A percentile compares a stretch with the other conserved stretches of the same genome.
phyloP scores from a whole-genome alignment of 83 land plant genomes.

The Diphasiastrum complanatum region DNA sequence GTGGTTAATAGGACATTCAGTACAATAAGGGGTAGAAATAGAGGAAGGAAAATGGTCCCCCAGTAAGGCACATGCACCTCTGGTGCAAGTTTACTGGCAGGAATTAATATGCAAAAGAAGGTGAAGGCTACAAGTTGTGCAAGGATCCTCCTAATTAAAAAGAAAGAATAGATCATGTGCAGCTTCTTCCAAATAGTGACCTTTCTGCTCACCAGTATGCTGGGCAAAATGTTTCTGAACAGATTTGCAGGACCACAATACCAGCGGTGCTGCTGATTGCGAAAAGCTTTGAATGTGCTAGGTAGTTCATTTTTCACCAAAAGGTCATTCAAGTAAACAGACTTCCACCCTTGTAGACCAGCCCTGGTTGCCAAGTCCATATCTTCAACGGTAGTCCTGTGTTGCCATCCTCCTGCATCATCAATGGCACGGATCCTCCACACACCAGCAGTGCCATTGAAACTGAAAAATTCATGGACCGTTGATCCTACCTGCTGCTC shows the following conservation, averaged over 20 bases:
- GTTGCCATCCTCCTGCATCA: slow-evolving; percentile 32
- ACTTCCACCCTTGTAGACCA: slow-evolving; percentile 27
- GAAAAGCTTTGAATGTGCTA: slow-evolving; percentile 26
- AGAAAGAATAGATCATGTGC: slow-evolving; percentile 29
- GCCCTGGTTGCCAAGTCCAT: slow-evolving; percentile 35
- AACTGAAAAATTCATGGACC: slow-evolving; percentile 27
- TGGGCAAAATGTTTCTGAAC: slow-evolving; percentile 22
- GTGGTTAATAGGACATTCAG: neutral
- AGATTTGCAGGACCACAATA: slow-evolving; percentile 32
- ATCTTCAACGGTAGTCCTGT: slow-evolving; percentile 30
- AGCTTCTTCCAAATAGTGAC: slow-evolving; percentile 19
- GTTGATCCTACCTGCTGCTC: slow-evolving; percentile 28
- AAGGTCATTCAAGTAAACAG: slow-evolving; percentile 24
- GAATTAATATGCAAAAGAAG: slow-evolving; percentile 29
- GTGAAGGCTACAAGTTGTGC: slow-evolving; percentile 29
- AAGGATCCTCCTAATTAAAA: slow-evolving; percentile 24
- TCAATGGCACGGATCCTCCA: slow-evolving; percentile 29
- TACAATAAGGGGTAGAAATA: neutral
- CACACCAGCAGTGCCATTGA: slow-evolving; percentile 33
- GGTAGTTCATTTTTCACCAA: slow-evolving; percentile 29
- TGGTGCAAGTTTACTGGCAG: slow-evolving; percentile 21
- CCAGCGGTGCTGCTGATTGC: slow-evolving; percentile 33
- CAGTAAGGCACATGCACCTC: slow-evolving; percentile 23
- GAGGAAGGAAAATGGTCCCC: slow-evolving; percentile 26
- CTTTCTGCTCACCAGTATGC: slow-evolving; percentile 12